Conservation (phyloP, 2,329 filamentous ascomycete species). For the Chaetomium sp. region DNA sequence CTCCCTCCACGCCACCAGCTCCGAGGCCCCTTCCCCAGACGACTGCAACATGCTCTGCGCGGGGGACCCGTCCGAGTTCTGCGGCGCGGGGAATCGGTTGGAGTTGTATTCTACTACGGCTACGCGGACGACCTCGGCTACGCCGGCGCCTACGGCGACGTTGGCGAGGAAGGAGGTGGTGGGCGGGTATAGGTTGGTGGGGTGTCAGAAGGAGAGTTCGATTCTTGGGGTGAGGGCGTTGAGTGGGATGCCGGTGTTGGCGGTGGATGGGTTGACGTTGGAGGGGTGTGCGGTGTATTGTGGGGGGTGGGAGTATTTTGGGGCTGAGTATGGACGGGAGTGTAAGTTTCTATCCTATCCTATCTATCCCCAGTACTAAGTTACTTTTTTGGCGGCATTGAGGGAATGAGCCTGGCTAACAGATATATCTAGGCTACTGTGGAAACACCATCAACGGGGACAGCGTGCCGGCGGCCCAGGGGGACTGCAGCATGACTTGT, state of each 20-base stretch:
- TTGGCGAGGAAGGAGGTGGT: conserved; percentile 31
- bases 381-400: too few species aligned
- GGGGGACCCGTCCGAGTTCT: conserved; percentile 32
- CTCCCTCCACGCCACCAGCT: conserved; percentile 30
- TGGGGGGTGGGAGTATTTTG: conserved; percentile 33
- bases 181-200: conserved; percentile 32
- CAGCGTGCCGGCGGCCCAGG: conserved; percentile 28
- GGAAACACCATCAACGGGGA: conserved; percentile 31
- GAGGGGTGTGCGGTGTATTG: conserved; percentile 34
- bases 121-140: conserved; percentile 18
- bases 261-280: conserved; percentile 33
- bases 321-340: conserved; percentile 33
- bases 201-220: conserved; percentile 34
- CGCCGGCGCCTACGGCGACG: conserved; percentile 30
- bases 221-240: conserved; percentile 32
- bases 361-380: too few species aligned
- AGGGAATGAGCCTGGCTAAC: too few species aligned
- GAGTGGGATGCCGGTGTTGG: conserved; percentile 24
- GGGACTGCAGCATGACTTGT: conserved; percentile 35
- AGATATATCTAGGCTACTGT: too few species aligned
- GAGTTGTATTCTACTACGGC: conserved; percentile 26
- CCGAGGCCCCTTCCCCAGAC: conserved; percentile 24
- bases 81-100: conserved; percentile 33
- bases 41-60: conserved; percentile 35
- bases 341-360: conserved; percentile 24